These are phyloP conservation scores for Elsinoe fawcettii DNA, from an alignment of 2,329 filamentous ascomycete species.

Conservation along the genomic window DNA sequence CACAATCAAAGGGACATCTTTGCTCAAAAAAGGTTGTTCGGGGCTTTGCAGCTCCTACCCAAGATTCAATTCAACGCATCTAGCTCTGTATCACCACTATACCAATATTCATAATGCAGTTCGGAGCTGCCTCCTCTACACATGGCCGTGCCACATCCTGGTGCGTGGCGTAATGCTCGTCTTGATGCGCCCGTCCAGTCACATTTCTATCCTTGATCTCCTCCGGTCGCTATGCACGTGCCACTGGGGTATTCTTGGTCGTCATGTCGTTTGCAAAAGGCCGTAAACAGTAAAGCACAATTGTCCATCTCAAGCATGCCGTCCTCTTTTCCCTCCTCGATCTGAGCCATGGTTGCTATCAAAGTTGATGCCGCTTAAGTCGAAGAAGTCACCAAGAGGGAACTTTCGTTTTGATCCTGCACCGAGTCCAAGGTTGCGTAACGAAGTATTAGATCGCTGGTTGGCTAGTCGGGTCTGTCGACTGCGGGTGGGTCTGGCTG, in stretches of 20 bases:
- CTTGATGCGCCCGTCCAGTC: no score
- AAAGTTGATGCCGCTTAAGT: slow-evolving; percentile 53
- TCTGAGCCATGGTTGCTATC: slow-evolving; percentile 49
- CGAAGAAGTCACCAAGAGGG: slow-evolving; percentile 68
- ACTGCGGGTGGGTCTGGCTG: slow-evolving; percentile 25
- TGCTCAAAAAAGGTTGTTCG: not conserved
- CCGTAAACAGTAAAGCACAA: not conserved
- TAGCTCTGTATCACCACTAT: not conserved
- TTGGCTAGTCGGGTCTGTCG: not conserved
- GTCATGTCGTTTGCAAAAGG: slow-evolving; percentile 5
- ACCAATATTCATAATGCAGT: not conserved
- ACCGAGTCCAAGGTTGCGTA: slow-evolving; percentile 48
- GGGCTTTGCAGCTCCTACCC: not conserved
- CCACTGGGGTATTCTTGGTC: not conserved
- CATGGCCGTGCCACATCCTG: no score
- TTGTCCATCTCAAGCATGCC: slow-evolving; percentile 25
- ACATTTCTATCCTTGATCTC: not conserved
- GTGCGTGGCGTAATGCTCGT: not conserved
- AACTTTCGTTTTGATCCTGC: slow-evolving; percentile 66
- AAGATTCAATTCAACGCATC: not conserved
- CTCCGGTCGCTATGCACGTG: slow-evolving; percentile 4
- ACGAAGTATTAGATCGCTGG: slow-evolving; percentile 16
- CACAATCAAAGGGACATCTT: not conserved
- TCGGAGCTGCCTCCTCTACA: not conserved
- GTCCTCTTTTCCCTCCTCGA: slow-evolving; percentile 29